A percentile compares a stretch with the other conserved stretches of the same genome.
Conservation (phyloP, 1,284 basidiomycete species). For the Cryptococcus sp. region DNA sequence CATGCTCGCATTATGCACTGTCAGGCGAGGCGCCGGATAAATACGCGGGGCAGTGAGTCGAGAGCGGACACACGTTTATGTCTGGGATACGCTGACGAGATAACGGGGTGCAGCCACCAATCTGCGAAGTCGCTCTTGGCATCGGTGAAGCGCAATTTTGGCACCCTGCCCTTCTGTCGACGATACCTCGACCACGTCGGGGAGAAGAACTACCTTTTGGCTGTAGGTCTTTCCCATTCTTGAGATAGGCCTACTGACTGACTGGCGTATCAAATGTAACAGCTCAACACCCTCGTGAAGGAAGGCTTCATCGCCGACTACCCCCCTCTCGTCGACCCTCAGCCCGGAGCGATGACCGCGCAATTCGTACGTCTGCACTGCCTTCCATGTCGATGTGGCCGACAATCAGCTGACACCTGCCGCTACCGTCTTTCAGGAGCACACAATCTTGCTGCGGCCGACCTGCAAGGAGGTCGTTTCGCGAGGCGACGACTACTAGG, state of each 20-base stretch:
- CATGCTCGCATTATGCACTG: conserved; percentile 86
- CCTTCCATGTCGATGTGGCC: background rate
- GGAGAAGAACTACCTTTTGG: conserved; percentile 92
- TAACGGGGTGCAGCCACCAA: conserved; percentile 59
- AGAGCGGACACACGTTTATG: background rate
- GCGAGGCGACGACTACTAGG: conserved; percentile 83
- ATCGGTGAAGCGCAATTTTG: conserved; percentile 90
- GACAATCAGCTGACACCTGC: conserved; percentile 4
- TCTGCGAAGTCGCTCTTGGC: conserved; percentile 82
- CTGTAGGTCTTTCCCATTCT: conserved; percentile 56
- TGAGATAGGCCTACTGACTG: background rate
- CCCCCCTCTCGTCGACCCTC: conserved; percentile 80
- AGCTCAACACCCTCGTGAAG: conserved; percentile 86
- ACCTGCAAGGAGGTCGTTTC: conserved; percentile 94
- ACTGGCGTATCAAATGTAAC: conserved; percentile 2
- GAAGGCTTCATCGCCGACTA: conserved; percentile 89
- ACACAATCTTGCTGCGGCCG: conserved; percentile 85
- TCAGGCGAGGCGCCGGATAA: conserved; percentile 32
- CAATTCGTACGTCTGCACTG: conserved; percentile 70
- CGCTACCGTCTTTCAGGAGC: conserved; percentile 59
- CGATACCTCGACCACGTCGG: conserved; percentile 89
- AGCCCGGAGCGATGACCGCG: conserved; percentile 75
- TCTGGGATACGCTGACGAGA: background rate
- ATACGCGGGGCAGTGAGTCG: conserved; percentile 35
- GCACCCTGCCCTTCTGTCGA: conserved; percentile 91